Evolutionary conservation across 1,284 basidiomycete genomes (phyloP).

Genomic region (Moniliophthora roreri): DNA sequence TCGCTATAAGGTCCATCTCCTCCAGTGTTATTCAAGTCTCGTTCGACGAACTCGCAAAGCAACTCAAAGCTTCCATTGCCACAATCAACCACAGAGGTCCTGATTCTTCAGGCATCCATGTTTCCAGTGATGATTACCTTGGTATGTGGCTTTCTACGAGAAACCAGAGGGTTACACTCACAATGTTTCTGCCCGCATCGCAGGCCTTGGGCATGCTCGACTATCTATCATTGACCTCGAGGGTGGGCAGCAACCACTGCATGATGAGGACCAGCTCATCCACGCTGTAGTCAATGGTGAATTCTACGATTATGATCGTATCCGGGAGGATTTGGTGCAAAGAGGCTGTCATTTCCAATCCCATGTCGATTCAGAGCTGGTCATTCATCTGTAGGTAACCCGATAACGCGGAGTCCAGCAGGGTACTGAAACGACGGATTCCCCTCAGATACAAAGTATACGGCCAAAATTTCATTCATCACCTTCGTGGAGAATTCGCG

Average conservation of each 20-base stretch:
- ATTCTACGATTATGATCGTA: conserved; percentile 21
- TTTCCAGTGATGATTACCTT: background rate
- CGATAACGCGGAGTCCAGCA: background rate
- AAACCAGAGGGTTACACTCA: background rate
- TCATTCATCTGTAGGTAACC: conserved; percentile 18
- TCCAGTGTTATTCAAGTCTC: too few relatives aligned
- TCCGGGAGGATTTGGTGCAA: conserved; percentile 16
- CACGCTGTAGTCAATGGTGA: conserved; percentile 21
- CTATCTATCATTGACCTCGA: conserved; percentile 22
- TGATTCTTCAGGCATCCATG: conserved; percentile 6
- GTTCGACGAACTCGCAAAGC: background rate
- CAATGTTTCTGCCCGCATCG: background rate
- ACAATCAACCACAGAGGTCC: conserved; percentile 7
- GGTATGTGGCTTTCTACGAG: background rate
- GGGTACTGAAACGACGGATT: background rate
- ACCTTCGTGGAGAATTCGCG: conserved; percentile 22
- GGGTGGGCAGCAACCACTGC: conserved; percentile 22
- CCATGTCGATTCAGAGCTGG: conserved; percentile 18
- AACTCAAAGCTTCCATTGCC: conserved; percentile 1
- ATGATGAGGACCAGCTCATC: conserved; percentile 16
- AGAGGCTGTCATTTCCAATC: conserved; percentile 20
- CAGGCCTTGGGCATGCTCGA: conserved; percentile 21
- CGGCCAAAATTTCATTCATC: conserved; percentile 14
- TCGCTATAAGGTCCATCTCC: too few relatives aligned
- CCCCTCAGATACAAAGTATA: conserved; percentile 14